Conservation (phyloP, 2,329 filamentous ascomycete species). For the Colletotrichum euphorbiae region DNA sequence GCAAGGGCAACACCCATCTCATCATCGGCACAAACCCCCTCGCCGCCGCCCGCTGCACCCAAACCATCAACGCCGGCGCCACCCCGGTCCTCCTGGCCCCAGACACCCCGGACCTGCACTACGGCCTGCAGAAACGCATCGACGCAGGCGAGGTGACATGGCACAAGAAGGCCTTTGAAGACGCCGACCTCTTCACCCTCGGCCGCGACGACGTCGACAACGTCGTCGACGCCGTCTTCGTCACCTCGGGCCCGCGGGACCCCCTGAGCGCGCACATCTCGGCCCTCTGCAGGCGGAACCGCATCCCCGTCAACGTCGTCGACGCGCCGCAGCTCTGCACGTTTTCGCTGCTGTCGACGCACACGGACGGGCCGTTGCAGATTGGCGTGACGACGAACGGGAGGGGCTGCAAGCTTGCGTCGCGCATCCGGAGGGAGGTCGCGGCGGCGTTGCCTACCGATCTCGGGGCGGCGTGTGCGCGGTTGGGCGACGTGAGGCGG, state of each 20-base stretch:
- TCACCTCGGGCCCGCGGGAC: slow-evolving; percentile 71
- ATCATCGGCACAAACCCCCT: slow-evolving; percentile 88
- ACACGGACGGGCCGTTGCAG: slow-evolving; percentile 91
- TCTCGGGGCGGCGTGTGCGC: slow-evolving; percentile 81
- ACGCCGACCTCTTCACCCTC: slow-evolving; percentile 77
- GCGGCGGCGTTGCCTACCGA: slow-evolving; percentile 80
- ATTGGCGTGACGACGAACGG: slow-evolving; percentile 97
- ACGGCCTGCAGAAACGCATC: slow-evolving; percentile 70
- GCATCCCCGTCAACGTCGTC: slow-evolving; percentile 93
- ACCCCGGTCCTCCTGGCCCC: slow-evolving; percentile 83
- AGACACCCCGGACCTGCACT: slow-evolving; percentile 68
- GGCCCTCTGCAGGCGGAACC: slow-evolving; percentile 77
- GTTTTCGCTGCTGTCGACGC: slow-evolving; percentile 88
- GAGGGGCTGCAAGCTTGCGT: slow-evolving; percentile 92
- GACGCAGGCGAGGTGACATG: slow-evolving; percentile 75
- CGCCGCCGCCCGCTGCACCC: slow-evolving; percentile 83
- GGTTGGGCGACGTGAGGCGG: slow-evolving; percentile 78
- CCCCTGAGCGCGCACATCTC: slow-evolving; percentile 72
- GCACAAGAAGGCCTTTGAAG: slow-evolving; percentile 74
- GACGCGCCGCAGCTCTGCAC: slow-evolving; percentile 89
- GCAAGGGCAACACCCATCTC: slow-evolving; percentile 79
- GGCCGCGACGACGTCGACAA: slow-evolving; percentile 82
- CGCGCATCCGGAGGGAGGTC: slow-evolving; percentile 88
- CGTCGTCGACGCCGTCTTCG: slow-evolving; percentile 92
- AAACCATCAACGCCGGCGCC: slow-evolving; percentile 85